phyloP scores from a whole-genome alignment of 75 land plant species.

The Isoetes taiwanensis region DNA sequence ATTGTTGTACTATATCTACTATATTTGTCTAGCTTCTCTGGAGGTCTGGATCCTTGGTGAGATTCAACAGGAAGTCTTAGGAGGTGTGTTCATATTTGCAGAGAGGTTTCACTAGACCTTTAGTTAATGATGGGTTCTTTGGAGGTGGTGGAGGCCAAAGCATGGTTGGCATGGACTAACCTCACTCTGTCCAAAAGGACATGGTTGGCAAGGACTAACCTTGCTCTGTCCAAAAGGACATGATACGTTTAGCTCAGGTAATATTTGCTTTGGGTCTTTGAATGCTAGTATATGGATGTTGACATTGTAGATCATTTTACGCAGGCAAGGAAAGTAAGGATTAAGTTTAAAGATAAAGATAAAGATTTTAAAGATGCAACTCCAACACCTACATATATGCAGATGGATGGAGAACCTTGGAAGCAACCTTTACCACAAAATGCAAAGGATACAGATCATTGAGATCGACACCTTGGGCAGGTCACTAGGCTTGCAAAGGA shows the following conservation, averaged over 20 bases:
- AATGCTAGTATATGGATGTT: too few species aligned
- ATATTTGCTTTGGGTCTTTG: too few species aligned
- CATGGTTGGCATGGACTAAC: slow-evolving; percentile 95
- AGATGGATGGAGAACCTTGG: too few species aligned
- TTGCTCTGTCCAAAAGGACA: slow-evolving; percentile 98
- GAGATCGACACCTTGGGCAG: slow-evolving; percentile 70
- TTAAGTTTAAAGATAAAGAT: too few species aligned
- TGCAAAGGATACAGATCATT: slow-evolving; percentile 50
- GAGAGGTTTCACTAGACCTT: slow-evolving; percentile 75
- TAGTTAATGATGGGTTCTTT: slow-evolving; percentile 78
- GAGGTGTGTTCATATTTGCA: too few species aligned
- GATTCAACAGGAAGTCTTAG: too few species aligned
- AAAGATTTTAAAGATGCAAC: too few species aligned
- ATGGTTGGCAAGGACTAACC: slow-evolving; percentile 94
- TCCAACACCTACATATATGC: too few species aligned
- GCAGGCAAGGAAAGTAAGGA: too few species aligned
- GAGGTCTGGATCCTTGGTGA: slow-evolving; percentile 93
- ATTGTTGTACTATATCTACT: slow-evolving; percentile 77
- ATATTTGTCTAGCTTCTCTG: slow-evolving; percentile 96
- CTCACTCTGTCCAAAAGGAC: slow-evolving; percentile 71
- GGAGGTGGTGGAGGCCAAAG: slow-evolving; percentile 85
- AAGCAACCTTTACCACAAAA: too few species aligned
- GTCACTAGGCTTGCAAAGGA: slow-evolving; percentile 73
- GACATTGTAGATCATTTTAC: too few species aligned
- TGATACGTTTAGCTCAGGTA: too few species aligned